phyloP scores from a whole-genome alignment of 208 protist genomes.

The Porcisia hertigi region DNA sequence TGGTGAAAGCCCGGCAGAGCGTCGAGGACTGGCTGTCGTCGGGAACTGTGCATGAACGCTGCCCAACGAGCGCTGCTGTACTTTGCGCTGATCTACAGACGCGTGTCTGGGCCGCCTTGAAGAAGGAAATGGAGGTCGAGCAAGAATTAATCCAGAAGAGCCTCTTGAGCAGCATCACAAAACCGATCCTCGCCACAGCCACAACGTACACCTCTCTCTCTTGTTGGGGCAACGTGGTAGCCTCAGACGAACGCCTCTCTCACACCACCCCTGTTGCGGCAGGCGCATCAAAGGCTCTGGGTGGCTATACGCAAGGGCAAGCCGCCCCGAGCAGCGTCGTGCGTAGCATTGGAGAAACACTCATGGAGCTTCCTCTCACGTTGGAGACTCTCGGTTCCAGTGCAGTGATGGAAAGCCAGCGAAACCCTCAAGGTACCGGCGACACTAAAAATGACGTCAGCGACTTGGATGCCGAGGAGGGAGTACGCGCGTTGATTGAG shows the following conservation, averaged over 20 bases:
- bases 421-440: neutral
- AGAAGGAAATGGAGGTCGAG: constrained; percentile 32
- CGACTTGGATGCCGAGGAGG: constrained; percentile 18
- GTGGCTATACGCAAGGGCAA: constrained; percentile 35
- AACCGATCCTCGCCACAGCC: constrained; percentile 45
- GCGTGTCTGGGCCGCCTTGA: constrained; percentile 52
- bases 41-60: constrained; percentile 30
- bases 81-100: constrained; percentile 27
- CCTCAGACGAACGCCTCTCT: neutral
- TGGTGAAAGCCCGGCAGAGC: constrained; percentile 33
- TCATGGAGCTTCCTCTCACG: constrained; percentile 81
- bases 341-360: constrained; percentile 72
- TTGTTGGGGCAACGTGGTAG: constrained; percentile 31
- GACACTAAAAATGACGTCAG: neutral
- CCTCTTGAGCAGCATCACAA: constrained; percentile 39
- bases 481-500: constrained; percentile 52
- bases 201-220: constrained; percentile 40
- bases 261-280: neutral
- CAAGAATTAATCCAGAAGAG: constrained; percentile 28
- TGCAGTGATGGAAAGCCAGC: constrained; percentile 10
- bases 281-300: neutral
- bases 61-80: constrained; percentile 32
- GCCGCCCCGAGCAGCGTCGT: constrained; percentile 52
- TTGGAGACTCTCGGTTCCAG: constrained; percentile 56
- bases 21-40: constrained; percentile 47